Evolutionary conservation across 345 rosid species (phyloP), one percentile per base, ranked within the genome.

Genomic region (Excoecaria agallocha): DNA sequence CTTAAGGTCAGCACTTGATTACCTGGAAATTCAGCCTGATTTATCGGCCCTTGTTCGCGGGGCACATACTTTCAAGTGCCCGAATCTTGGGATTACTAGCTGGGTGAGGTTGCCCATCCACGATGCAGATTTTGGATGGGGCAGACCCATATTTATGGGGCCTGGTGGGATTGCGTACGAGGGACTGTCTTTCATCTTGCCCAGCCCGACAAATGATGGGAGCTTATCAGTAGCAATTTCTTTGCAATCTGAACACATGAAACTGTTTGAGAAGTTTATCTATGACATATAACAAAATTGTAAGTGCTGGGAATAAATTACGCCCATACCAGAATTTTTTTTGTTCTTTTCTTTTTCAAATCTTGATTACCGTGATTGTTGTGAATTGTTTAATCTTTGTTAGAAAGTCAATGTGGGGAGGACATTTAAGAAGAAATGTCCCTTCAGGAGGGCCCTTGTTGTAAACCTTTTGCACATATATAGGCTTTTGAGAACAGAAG

Each of bases 41-140:
- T 73, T 91, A 17, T 80, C 93, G 0, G 91, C 89, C 45, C 83
- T 93, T 30, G 96, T 87, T 65, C 91, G 94, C 1, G 97, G 98
- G 57, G 86, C 98, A 2, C 96, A 90, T 73, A 90, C 94, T 74
- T 91, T 86, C 74, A 84, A 59, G 84, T 91, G 97, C 78, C 98
- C 98, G 0, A 93, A 93, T 56, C 87, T 93, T 7, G 95, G 97
- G 78, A 91, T 93, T 74, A 91, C 97, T 15, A 91, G 95, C 71
- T 93, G 98, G 98, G 90, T 76, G 55, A 86, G 97, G 76, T 75
- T 93, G 76, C 97, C 98, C 8, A 89, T 91, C 73, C 92, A 93
- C 67, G 97, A 91, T 22, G 97, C 95, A 7, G 98, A 93, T 80
- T 93, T 93, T 35, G 97, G 98, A 2, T 93, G 98, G 98, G 98